Evolutionary conservation across 306 rosid species (phyloP), one percentile per base, ranked within the genome.

Genomic region (Cicer bijugum): DNA sequence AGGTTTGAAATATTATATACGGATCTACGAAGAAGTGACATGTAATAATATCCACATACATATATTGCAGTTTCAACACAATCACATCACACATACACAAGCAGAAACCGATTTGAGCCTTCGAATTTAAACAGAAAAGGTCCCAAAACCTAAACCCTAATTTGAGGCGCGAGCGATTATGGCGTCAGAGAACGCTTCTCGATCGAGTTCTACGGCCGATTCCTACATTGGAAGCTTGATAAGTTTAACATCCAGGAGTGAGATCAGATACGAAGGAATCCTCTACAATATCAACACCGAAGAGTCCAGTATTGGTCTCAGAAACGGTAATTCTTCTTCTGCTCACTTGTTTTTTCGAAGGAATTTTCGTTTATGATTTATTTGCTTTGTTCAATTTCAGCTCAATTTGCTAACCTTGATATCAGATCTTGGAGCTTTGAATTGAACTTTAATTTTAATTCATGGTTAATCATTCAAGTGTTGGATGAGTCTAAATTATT

Each of bases 211-310:
- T 6, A 82, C 91, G 9, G 96, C 95, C 16, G 97, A 91, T 86
- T 86, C 97, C 12, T 91, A 87, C 76, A 67, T 87, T 16, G 97
- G 95, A 7, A 77, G 94, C 83, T 86, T 89, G 89, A 91, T 91
- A 8, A 89, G 97, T 82, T 78, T 89, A 83, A 91, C 92, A 15
- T 91, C 97, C 1, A 89, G 86, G 86, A 89, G 94, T 62, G 97
- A 91, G 83, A 91, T 91, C 75, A 83, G 95, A 84, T 91, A 91
- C 57, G 95, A 91, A 67, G 97, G 97, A 46, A 74, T 86, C 23
- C 87, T 91, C 1, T 86, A 84, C 81, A 85, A 89, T 67, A 84
- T 91, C 86, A 91, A 86, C 88, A 82, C 92, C 12, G 89, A 91
- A 0, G 95, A 89, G 80, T 91, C 92, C 83, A 91, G 92, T 74